Base-by-base conservation (phyloP, 1,284 basidiomycete species). In the Athelia sp. region DNA sequence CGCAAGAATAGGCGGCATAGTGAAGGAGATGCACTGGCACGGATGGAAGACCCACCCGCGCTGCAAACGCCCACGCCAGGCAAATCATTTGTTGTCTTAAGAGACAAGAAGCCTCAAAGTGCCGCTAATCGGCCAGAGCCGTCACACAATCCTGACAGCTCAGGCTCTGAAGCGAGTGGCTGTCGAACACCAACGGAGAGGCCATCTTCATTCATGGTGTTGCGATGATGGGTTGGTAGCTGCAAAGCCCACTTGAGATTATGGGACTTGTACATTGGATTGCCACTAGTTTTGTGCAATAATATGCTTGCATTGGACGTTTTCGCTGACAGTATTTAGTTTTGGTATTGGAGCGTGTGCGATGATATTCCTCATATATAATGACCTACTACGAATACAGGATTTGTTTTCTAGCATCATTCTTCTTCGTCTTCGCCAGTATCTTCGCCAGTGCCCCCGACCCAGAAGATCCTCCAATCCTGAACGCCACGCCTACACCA, bases 381-480 rank as follows among this genome's bases (percentile, higher is more conserved):
- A 40, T n/a, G 26, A 29, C 13, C n/a, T 40, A 40, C 9, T 40
- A 40, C 9, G 31, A 47, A 47, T 26, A 21, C 18, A 21, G 15
- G 21, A 24, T 60, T 2, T 23, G 23, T 18, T 14, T 45, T 23
- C 23, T 23, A 17, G 6, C 21, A 26, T 43, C 24, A 31, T 50
- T 22, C 47, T 46, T 26, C 47, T 45, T 24, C 46, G 40, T 34
- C 54, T 14, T 54, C 56, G 22, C 56, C 56, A 36, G 65, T 64
- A 35, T 68, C 58, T 26, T 62, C 65, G 31, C 68, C 66, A 43
- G 62, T 62, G 3, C 86, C 87, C 0, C 87, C 87, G 6, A 90
- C 65, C 88, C 88, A 90, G 59, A 90, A 81, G 14, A 90, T 75
- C 22, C 88, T 70, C 76, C 81, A 90, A 59, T 90, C 87, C 50